phyloP scores from a whole-genome alignment of 176 grass and related monocot genomes.

The Guadua angustifolia region DNA sequence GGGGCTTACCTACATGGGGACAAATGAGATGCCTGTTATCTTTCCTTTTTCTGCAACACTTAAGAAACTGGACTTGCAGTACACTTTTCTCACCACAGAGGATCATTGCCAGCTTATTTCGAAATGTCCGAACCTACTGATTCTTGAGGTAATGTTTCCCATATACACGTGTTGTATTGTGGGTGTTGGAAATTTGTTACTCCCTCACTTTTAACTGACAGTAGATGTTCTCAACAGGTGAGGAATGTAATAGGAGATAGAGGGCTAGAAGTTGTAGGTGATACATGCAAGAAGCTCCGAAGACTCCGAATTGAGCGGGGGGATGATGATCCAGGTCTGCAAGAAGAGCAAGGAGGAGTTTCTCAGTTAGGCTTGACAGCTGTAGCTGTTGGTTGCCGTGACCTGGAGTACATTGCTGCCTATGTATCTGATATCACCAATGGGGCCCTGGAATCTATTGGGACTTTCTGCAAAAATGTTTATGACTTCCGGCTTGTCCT shows the following conservation, averaged over 20 bases:
- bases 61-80: slow-evolving; percentile 92
- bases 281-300: slow-evolving; percentile 79
- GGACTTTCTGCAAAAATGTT: slow-evolving; percentile 80
- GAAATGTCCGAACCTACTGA: slow-evolving; percentile 73
- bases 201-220: slow-evolving; percentile 42
- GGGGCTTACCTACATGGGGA: slow-evolving; percentile 75
- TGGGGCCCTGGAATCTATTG: slow-evolving; percentile 73
- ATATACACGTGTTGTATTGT: slow-evolving; percentile 8
- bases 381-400: slow-evolving; percentile 72
- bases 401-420: slow-evolving; percentile 87
- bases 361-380: slow-evolving; percentile 74
- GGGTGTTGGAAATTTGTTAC: neutral
- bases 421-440: slow-evolving; percentile 96
- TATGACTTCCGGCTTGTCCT: slow-evolving; percentile 88
- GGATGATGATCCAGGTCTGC: slow-evolving; percentile 79
- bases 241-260: slow-evolving; percentile 86
- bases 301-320: slow-evolving; percentile 83
- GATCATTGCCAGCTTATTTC: slow-evolving; percentile 85
- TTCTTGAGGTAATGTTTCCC: slow-evolving; percentile 73
- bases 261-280: slow-evolving; percentile 68
- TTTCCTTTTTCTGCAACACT: slow-evolving; percentile 66
- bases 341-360: slow-evolving; percentile 84
- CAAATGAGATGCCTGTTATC: slow-evolving; percentile 66
- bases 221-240: slow-evolving; percentile 50
- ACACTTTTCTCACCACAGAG: slow-evolving; percentile 83